A percentile compares a stretch with the other conserved stretches of the same genome.
Conservation (phyloP, 257 asterid species). For the Echium plantagineum region DNA sequence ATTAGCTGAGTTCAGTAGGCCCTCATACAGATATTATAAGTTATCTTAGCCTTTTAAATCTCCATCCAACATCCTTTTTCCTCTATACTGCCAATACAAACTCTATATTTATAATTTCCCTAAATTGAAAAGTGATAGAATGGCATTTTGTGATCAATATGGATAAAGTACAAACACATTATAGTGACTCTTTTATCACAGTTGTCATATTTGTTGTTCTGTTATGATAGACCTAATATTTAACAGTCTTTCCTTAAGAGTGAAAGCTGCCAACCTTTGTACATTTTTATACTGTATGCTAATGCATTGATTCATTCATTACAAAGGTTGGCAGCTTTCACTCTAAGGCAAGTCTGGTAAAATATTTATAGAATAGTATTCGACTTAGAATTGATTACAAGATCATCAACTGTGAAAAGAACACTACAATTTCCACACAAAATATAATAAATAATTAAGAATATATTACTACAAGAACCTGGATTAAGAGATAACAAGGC, state of each 20-base stretch:
- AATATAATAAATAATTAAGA: too few species aligned
- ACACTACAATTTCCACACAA: too few species aligned
- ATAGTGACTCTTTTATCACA: background rate
- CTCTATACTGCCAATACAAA: conserved; percentile 9
- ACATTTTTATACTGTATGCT: background rate
- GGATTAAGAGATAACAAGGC: background rate
- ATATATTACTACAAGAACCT: background rate
- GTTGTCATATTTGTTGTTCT: background rate
- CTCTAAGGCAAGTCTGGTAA: too few species aligned
- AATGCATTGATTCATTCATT: too few species aligned
- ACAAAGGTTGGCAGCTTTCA: too few species aligned
- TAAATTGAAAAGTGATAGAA: conserved; percentile 9
- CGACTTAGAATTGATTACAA: background rate
- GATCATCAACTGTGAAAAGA: background rate
- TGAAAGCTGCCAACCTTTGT: background rate
- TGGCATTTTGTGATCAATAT: conserved; percentile 9
- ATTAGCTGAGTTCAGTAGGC: background rate
- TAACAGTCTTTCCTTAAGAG: background rate
- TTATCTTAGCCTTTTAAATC: conserved; percentile 3
- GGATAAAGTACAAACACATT: conserved; percentile 3
- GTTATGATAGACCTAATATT: background rate
- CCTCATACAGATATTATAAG: background rate
- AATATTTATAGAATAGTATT: too few species aligned
- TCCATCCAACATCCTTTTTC: conserved; percentile 11
- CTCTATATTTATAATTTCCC: conserved; percentile 7